Base-by-base conservation (phyloP, 1,284 basidiomycete species). In the Hemileccinum hortonii region DNA sequence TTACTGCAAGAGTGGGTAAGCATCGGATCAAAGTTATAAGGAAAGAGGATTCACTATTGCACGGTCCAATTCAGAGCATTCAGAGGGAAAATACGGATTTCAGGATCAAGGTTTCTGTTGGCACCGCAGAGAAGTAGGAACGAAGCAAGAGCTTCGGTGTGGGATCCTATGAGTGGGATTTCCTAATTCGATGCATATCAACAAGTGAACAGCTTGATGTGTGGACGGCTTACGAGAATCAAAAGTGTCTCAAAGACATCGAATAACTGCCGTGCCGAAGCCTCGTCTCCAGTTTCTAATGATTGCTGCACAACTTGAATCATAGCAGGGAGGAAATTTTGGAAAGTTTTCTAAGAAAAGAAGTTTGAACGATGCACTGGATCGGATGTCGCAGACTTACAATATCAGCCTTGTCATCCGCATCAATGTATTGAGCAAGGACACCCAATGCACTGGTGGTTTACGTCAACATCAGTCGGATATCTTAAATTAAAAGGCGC, bases 1-100 rank as follows among this genome's bases (percentile, higher is more conserved):
- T 98, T 99, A 77, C 91, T 92, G 60, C 14, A 32, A 1, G 53
- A 45, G 56, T 10, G 19, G 22, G 21, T 54, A 4, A 56, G 18
- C 6, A 30, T 38, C 4, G 14, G 16, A 44, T 32, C 3, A 22
- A 14, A 22, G 21, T 26, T 22, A 38, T n/a, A 15, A 30, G 46
- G 47, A 19, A 45, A 19, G 19, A 22, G 37, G 12, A 45, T 73
- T 55, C 65, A 87, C 91, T 96, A 96, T 76, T 92, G 90, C 54
- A 97, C 87, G 44, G 90, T 94, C 96, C 96, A 99, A 66, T 94
- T 91, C 32, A 99, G 83, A 19, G 93, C 92, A 68, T 98, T 99
- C 53, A 99, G 82, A 24, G 92, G 88, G 69, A 97, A 90, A 57
- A 94, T 84, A 56, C 97, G 90, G 55, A 98, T 83, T 46, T 91